Conservation (phyloP, 116 monocot genomes). For the Papilionanthe hybrid region DNA sequence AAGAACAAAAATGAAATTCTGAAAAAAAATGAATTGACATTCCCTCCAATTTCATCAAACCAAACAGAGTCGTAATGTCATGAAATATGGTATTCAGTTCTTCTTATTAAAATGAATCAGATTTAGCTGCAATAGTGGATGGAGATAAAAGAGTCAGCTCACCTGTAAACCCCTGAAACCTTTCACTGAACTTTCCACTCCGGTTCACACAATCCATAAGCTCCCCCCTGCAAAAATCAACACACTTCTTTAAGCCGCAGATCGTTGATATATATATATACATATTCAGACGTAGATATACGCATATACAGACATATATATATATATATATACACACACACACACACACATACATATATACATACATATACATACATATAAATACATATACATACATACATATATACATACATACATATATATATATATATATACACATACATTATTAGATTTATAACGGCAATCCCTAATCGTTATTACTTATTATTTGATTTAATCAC, state of each 20-base stretch:
- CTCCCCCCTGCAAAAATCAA: slow-evolving; percentile 60
- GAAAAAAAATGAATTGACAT: background rate
- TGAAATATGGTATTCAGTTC: background rate
- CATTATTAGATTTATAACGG: too few species aligned
- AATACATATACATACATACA: too few species aligned
- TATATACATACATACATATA: too few species aligned
- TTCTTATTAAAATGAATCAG: background rate
- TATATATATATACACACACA: too few species aligned
- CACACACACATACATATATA: background rate
- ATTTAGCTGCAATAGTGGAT: background rate
- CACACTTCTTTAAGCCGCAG: background rate
- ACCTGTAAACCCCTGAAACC: slow-evolving; percentile 83
- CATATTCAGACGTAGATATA: background rate
- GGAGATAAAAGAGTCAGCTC: slow-evolving; percentile 8
- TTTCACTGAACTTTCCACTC: slow-evolving; percentile 71
- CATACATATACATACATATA: background rate
- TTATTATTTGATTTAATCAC: too few species aligned
- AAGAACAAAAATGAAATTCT: background rate
- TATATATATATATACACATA: too few species aligned
- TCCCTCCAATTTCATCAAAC: background rate
- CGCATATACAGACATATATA: background rate
- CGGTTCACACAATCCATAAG: slow-evolving; percentile 70
- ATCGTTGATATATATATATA: background rate
- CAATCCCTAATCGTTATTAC: too few species aligned
- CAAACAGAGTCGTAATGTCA: background rate